Base-by-base conservation (phyloP, 2,329 filamentous ascomycete species). In the Drechslerella stenobrocha region DNA sequence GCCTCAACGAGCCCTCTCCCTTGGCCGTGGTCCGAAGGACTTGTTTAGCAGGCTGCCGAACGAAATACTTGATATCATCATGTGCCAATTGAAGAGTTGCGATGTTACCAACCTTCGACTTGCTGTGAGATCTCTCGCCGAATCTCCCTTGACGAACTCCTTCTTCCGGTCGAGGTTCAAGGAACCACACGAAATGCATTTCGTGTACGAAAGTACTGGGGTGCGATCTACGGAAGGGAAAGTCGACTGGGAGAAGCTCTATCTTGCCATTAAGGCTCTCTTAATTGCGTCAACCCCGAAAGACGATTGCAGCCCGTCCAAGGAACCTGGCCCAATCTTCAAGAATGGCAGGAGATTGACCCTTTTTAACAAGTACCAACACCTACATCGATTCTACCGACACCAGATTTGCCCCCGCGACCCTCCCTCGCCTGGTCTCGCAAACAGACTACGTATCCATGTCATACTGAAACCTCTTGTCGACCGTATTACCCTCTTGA, bases 81-180 rank as follows among this genome's bases (percentile, higher is more conserved):
- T 67, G 28, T 67, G 63, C 24, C 63, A 67, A 18, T 34, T 67
- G 24, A 45, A 50, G 45, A 67, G 55, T 23, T 60, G 24, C 22
- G 63, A 67, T 52, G 63, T 67, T 30, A 44, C 23, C 34, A 60
- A 47, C 20, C 55, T 67, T 7, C 51, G 63, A 22, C 50, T 67
- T 7, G 55, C 63, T n/a, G 63, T 67, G 9, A 60, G 63, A 45
- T 67, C 63, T 13, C 60, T 67, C n/a, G 63, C 63, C 8, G 63
- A 67, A 32, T 56, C 55, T 4, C 63, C 63, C 20, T 44, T 67
- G 44, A 67, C 63, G 7, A 67, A 67, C 55, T 67, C 63, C 6
- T 67, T 67, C 34, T 67, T 67, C 51, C 50, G 63, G 42, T 67
- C 63, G 32, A 58, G 63, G 24, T 67, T 67, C 35, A 67, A 67